Evolutionary conservation across 2,329 filamentous ascomycete species (phyloP), one percentile per base, ranked within the genome.

Genomic region (Pezizomycotina sp.): DNA sequence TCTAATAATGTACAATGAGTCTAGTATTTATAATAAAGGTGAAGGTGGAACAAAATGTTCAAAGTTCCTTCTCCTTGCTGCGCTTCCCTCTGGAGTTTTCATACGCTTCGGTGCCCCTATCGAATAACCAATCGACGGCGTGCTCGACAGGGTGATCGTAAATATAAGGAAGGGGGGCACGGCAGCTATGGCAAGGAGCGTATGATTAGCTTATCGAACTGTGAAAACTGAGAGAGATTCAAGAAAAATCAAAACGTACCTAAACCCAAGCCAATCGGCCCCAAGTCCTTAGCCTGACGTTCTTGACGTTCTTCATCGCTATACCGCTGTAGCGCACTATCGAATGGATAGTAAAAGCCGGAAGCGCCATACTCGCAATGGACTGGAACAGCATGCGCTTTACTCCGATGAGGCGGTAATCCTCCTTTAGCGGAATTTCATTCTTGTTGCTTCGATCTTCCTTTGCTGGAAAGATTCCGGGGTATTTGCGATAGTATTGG

Each of bases 121-220:
- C 79, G 61, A 95, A 95, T 2, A 68, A 57, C 77, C 77, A 93
- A 53, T 95, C 84, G 0, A 92, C 81, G 0, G 79, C 82, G 45
- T 82, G 69, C 60, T 95, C 89, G 5, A 98, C 82, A 1, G 89
- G 86, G 56, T 92, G 69, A 53, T 98, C 84, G 50, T 93, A 93
- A 36, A 92, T 60, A 40, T 67, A 74, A 0, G 84, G 86, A 38
- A 93, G 58, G 56, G 84, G 1, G 84, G 86, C 6, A 93, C 83
- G 6, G 81, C 65, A 0, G 74, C 61, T 21, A 83, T 55, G 2
- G n/a, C n/a, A n/a, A n/a, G n/a, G n/a, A n/a, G n/a, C n/a, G n/a
- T n/a, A n/a, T n/a, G n/a, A n/a, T n/a, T n/a, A n/a, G n/a, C n/a
- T 50, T 31, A 48, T 40, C 32, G 18, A 39, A 7, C 18, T 22